Evolutionary conservation across 192 early-diverging fungal species (phyloP).

Genomic region (Entrophospora sp.): DNA sequence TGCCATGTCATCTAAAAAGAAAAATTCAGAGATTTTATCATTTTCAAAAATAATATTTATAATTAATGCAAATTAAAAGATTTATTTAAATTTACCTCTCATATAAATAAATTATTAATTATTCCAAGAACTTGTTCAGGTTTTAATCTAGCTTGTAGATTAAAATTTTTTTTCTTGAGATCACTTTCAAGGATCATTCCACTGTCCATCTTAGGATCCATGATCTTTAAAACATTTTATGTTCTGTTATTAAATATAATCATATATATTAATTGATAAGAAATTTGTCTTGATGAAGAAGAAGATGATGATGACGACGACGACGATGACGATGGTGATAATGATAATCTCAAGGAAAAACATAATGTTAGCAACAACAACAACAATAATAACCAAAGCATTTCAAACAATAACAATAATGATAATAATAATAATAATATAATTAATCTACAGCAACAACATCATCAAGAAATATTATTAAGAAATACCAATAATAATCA

Average conservation of each 20-base stretch:
- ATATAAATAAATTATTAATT: constrained; percentile 40
- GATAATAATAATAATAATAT: not conserved
- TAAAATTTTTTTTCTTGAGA: constrained; percentile 23
- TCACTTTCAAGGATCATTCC: constrained; percentile 40
- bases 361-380: not conserved
- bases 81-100: constrained; percentile 29
- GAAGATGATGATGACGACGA: not conserved
- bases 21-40: not conserved
- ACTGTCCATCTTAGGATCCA: constrained; percentile 53
- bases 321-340: not conserved
- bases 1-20: constrained; percentile 44
- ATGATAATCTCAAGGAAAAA: not conserved
- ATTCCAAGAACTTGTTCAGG: constrained; percentile 36
- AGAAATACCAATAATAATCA: too few species aligned
- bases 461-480: too few species aligned
- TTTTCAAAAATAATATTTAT: not conserved
- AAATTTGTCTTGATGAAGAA: not conserved
- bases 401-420: not conserved
- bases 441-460: too few species aligned
- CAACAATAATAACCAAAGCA: not conserved
- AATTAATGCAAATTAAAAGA: not conserved
- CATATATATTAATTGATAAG: too few species aligned
- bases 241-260: too few species aligned
- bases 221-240: too few species aligned
- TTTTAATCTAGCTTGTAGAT: constrained; percentile 23